phyloP scores from a whole-genome alignment of 768 basidiomycete species.

The Leccinum barrowsii region DNA sequence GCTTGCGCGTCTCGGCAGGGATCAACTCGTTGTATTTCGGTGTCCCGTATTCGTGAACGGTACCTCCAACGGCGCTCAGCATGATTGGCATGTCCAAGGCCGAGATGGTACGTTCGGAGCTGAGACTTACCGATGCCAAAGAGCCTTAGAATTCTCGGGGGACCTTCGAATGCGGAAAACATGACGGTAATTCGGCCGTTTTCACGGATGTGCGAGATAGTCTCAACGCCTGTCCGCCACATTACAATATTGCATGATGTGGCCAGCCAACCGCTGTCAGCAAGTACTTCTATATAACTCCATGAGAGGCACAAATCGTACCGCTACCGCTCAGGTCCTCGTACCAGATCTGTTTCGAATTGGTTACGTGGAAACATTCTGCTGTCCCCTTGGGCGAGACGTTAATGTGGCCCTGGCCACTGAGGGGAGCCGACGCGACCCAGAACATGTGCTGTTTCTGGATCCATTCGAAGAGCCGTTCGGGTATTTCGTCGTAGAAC shows the following conservation, averaged over 20 bases:
- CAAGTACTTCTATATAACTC: background rate
- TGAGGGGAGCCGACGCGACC: slow-evolving; percentile 68
- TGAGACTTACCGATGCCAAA: slow-evolving; percentile 48
- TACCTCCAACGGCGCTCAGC: slow-evolving; percentile 36
- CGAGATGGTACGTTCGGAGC: background rate
- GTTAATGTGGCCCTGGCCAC: slow-evolving; percentile 55
- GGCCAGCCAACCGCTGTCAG: background rate
- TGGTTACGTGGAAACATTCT: slow-evolving; percentile 58
- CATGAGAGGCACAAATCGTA: slow-evolving; percentile 28
- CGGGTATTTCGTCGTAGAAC: slow-evolving; percentile 56
- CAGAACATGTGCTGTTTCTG: slow-evolving; percentile 64
- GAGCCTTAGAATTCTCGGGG: slow-evolving; percentile 54
- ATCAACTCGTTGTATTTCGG: slow-evolving; percentile 55
- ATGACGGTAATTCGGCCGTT: slow-evolving; percentile 61
- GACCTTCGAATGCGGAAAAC: slow-evolving; percentile 59
- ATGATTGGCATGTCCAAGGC: slow-evolving; percentile 3
- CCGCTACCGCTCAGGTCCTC: slow-evolving; percentile 72
- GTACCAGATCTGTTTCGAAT: slow-evolving; percentile 63
- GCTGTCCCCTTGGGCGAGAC: slow-evolving; percentile 64
- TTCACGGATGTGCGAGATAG: slow-evolving; percentile 56
- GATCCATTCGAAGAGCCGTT: slow-evolving; percentile 55
- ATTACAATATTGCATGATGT: background rate
- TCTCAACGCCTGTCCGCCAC: slow-evolving; percentile 45
- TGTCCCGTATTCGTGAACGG: slow-evolving; percentile 59
- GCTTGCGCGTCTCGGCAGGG: slow-evolving; percentile 42